Conservation (phyloP, 2,329 filamentous ascomycete genomes). For the Xylariaceae sp. region DNA sequence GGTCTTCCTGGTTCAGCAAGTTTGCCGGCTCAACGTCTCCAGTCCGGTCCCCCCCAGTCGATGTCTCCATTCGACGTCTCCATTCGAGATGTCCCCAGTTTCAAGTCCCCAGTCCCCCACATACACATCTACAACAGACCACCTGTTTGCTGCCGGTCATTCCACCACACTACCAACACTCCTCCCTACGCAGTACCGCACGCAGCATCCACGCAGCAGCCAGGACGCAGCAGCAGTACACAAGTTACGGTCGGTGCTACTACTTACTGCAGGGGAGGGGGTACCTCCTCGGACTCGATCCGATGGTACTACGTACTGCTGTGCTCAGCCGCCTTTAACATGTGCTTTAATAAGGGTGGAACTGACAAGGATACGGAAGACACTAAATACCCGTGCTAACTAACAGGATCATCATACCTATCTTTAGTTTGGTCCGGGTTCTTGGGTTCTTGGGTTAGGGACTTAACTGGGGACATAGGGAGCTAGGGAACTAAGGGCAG, state of each 20-base stretch:
- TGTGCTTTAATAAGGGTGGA: neutral
- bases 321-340: neutral
- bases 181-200: no score
- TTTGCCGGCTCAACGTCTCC: neutral
- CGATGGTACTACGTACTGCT: neutral
- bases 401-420: neutral
- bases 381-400: neutral
- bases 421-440: conserved; percentile 4
- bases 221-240: no score
- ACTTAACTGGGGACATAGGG: neutral
- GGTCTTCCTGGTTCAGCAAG: neutral
- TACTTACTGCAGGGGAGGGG: neutral
- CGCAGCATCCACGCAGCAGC: no score
- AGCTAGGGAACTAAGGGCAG: neutral
- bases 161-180: neutral
- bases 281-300: neutral
- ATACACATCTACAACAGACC: neutral
- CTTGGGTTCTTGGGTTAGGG: conserved; percentile 3
- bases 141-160: neutral
- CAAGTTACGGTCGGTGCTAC: neutral
- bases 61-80: no score
- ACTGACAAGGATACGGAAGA: neutral
- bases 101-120: neutral
- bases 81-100: no score
- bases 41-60: neutral